A percentile compares a stretch with the other conserved stretches of the same genome.
phyloP scores from a whole-genome alignment of 108 stramenopile genomes.

The Nannochloropsis salina region DNA sequence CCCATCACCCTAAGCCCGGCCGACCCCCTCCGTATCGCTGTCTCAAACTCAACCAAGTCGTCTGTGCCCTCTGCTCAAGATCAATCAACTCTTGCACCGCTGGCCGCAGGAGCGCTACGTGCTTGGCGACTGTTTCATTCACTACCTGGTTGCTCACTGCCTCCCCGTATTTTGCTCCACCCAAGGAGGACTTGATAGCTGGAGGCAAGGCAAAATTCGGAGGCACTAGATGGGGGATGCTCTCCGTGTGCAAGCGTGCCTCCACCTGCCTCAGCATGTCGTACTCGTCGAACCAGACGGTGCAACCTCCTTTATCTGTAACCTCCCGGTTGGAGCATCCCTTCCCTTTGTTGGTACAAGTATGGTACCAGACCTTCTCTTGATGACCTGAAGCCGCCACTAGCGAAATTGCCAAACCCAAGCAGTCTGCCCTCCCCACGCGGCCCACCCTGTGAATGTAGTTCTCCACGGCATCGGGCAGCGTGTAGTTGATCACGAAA shows the following conservation, averaged over 20 bases:
- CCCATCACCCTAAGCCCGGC: no score
- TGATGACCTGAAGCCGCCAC: constrained; percentile 40
- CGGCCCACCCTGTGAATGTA: constrained; percentile 60
- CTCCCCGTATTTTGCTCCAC: constrained; percentile 9
- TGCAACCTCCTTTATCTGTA: constrained; percentile 54
- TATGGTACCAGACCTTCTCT: constrained; percentile 52
- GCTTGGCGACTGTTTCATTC: constrained; percentile 19
- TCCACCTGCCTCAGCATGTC: constrained; percentile 43
- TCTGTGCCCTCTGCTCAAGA: neutral
- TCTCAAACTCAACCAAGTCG: neutral
- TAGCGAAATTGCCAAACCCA: constrained; percentile 58
- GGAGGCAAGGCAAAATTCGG: neutral
- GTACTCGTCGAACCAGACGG: constrained; percentile 57
- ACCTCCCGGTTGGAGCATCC: constrained; percentile 40
- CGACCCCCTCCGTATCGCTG: constrained; percentile 7
- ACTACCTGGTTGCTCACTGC: neutral
- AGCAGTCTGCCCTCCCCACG: constrained; percentile 55
- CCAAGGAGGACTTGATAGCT: neutral
- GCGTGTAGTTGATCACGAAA: constrained; percentile 62
- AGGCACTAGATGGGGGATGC: neutral
- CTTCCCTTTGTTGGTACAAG: constrained; percentile 33
- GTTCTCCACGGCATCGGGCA: constrained; percentile 55
- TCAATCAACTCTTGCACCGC: constrained; percentile 20
- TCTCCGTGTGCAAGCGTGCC: constrained; percentile 19
- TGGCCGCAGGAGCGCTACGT: constrained; percentile 19